Conservation (phyloP, 2,329 filamentous ascomycete genomes). For the Sclerotinia minor region DNA sequence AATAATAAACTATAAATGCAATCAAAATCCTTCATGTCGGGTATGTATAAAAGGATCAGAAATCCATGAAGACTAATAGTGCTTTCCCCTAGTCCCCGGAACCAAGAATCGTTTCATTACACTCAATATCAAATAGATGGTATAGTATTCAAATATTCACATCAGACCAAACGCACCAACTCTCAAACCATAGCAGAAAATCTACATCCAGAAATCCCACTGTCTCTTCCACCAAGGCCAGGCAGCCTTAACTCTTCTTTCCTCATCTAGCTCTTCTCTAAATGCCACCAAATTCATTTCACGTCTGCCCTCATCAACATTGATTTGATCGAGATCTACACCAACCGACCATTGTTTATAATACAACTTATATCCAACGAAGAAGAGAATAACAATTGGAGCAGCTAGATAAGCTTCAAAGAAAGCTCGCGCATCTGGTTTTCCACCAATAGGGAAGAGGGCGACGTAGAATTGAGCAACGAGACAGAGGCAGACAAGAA, state of each 20-base stretch:
- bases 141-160: background rate
- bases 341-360: constrained; percentile 38
- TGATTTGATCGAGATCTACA: constrained; percentile 36
- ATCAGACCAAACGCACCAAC: background rate
- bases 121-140: background rate
- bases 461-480: constrained; percentile 54
- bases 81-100: background rate
- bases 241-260: constrained; percentile 36
- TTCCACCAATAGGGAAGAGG: constrained; percentile 51
- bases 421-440: constrained; percentile 44
- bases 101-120: background rate
- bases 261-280: constrained; percentile 38
- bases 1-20: background rate
- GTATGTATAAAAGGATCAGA: background rate
- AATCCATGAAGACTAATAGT: background rate
- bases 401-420: constrained; percentile 54
- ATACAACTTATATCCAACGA: constrained; percentile 65
- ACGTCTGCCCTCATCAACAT: constrained; percentile 40
- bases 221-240: constrained; percentile 39
- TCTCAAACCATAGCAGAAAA: background rate
- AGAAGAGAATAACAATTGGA: constrained; percentile 57
- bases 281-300: constrained; percentile 40
- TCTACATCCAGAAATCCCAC: constrained; percentile 33
- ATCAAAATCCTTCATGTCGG: background rate
- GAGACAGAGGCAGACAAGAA: constrained; percentile 66